These are phyloP conservation scores for Spirogloea muscicola DNA, from an alignment of 139 green algal species.

Conservation along the genomic window DNA sequence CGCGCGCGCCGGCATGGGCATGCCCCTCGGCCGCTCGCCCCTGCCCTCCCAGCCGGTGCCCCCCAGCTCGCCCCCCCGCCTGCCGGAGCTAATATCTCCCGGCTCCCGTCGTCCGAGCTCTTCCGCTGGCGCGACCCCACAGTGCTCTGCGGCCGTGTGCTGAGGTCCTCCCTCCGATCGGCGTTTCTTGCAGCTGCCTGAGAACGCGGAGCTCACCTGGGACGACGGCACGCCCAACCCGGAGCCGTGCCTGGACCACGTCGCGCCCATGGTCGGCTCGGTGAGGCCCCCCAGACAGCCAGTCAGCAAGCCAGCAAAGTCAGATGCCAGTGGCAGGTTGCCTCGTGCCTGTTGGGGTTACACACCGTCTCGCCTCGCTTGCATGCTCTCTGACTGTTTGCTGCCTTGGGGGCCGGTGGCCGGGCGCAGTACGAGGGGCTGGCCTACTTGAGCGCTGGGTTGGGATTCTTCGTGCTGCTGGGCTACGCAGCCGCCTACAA, in stretches of 20 bases:
- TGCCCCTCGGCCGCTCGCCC: neutral
- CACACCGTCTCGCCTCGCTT: neutral
- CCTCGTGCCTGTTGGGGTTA: neutral
- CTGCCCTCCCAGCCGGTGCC: slow-evolving; percentile 1
- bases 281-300: neutral
- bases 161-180: neutral
- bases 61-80: too few species aligned
- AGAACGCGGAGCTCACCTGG: slow-evolving; percentile 69
- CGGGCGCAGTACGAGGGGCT: slow-evolving; percentile 32
- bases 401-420: too few species aligned
- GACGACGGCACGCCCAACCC: slow-evolving; percentile 65
- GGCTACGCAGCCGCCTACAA: slow-evolving; percentile 12
- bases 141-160: neutral
- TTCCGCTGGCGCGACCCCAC: neutral
- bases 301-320: too few species aligned
- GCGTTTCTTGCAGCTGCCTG: slow-evolving; percentile 49
- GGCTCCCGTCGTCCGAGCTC: neutral
- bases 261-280: slow-evolving; percentile 14
- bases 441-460: neutral
- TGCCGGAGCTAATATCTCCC: too few species aligned
- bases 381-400: too few species aligned
- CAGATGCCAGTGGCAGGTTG: neutral
- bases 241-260: slow-evolving; percentile 62
- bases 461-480: slow-evolving; percentile 19
- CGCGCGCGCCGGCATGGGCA: neutral